These are phyloP conservation scores for Sporobolomyces pararoseus DNA, from an alignment of 768 basidiomycete species.

Conservation along the genomic window DNA sequence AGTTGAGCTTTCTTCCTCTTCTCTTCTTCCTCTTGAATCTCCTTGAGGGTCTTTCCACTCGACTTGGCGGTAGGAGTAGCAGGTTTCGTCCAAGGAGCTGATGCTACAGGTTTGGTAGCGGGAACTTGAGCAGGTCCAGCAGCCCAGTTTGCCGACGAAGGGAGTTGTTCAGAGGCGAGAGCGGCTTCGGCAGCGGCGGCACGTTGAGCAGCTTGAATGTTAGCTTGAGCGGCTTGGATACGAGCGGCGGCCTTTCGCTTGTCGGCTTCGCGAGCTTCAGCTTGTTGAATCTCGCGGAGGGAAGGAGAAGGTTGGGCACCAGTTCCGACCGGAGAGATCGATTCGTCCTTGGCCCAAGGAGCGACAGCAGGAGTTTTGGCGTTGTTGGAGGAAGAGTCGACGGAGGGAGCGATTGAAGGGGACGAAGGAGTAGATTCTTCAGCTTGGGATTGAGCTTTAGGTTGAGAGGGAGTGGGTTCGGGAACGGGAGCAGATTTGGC, in stretches of 20 bases:
- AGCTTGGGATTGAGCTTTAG: background rate
- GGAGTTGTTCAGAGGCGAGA: slow-evolving; percentile 39
- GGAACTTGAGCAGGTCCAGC: slow-evolving; percentile 52
- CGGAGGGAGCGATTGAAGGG: slow-evolving; percentile 1
- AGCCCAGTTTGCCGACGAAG: slow-evolving; percentile 74
- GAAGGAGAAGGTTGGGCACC: slow-evolving; percentile 53
- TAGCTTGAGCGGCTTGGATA: slow-evolving; percentile 56
- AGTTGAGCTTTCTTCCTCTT: slow-evolving; percentile 56
- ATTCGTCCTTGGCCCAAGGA: slow-evolving; percentile 45
- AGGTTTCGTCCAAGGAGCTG: slow-evolving; percentile 73
- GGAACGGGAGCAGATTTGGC: background rate
- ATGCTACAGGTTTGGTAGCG: slow-evolving; percentile 41
- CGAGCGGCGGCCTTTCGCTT: slow-evolving; percentile 68
- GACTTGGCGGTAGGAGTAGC: slow-evolving; percentile 48
- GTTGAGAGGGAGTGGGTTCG: background rate
- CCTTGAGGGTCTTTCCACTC: slow-evolving; percentile 90
- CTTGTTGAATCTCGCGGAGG: slow-evolving; percentile 90
- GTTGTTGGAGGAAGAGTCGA: background rate
- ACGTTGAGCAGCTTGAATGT: slow-evolving; percentile 42
- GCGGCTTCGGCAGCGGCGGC: slow-evolving; percentile 45
- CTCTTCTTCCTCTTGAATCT: slow-evolving; percentile 92
- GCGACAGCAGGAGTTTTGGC: slow-evolving; percentile 59
- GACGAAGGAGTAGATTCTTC: slow-evolving; percentile 1
- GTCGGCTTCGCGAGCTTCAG: slow-evolving; percentile 76
- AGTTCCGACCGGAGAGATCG: slow-evolving; percentile 26